Evolutionary conservation across 108 stramenopile species (phyloP).

Genomic region (Nitzschia putrida): DNA sequence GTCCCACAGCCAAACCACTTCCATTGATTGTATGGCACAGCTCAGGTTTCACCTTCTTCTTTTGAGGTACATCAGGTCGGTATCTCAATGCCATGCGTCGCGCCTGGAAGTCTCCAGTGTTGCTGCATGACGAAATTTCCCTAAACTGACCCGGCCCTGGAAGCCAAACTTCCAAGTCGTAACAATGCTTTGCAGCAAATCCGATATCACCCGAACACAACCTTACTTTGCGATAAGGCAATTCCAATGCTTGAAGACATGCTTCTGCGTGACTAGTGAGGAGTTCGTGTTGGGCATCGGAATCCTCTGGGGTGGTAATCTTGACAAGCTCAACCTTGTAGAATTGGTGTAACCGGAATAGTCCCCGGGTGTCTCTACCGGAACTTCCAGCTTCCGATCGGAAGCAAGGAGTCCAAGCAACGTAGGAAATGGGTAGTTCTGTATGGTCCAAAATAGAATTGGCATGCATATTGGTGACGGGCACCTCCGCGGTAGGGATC

Average conservation of each 20-base stretch:
- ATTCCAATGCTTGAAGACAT: slow-evolving; percentile 79
- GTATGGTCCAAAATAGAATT: slow-evolving; percentile 83
- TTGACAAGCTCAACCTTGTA: slow-evolving; percentile 98
- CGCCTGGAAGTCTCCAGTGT: slow-evolving; percentile 97
- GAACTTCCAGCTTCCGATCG: slow-evolving; percentile 98
- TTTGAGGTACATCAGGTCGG: slow-evolving; percentile 62
- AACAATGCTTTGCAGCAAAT: slow-evolving; percentile 91
- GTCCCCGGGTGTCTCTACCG: slow-evolving; percentile 93
- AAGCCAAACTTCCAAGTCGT: slow-evolving; percentile 98
- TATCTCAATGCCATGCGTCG: slow-evolving; percentile 93
- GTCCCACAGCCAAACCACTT: slow-evolving; percentile 95
- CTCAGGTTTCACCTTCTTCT: slow-evolving; percentile 79
- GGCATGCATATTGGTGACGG: slow-evolving; percentile 91
- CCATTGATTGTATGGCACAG: slow-evolving; percentile 98
- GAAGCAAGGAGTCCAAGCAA: slow-evolving; percentile 94
- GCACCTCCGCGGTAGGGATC: slow-evolving; percentile 97
- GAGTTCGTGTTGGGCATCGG: slow-evolving; percentile 83
- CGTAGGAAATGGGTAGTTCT: slow-evolving; percentile 86
- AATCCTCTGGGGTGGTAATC: slow-evolving; percentile 81
- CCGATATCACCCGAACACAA: slow-evolving; percentile 96
- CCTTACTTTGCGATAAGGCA: slow-evolving; percentile 93
- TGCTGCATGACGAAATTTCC: slow-evolving; percentile 94
- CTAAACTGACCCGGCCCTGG: slow-evolving; percentile 90
- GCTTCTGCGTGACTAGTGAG: slow-evolving; percentile 87
- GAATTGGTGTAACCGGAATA: slow-evolving; percentile 98